Percentiles rank a stretch among this genome's conserved stretches.
Conservation (phyloP, 257 asterid genomes). For the Ophiorrhiza pumila region DNA sequence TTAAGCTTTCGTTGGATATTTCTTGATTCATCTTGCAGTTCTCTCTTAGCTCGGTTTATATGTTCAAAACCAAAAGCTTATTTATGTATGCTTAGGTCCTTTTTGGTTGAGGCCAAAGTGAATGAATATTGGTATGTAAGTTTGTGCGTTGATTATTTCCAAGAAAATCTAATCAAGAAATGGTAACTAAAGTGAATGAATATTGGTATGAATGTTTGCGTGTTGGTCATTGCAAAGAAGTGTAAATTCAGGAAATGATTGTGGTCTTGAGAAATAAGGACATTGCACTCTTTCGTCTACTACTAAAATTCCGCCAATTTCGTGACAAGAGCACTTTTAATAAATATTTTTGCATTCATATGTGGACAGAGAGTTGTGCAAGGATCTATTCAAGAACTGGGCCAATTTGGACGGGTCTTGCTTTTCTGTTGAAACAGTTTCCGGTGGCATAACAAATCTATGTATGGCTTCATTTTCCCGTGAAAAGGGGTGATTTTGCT, state of each 20-base stretch:
- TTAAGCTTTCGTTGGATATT: not conserved
- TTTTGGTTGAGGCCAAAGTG: not conserved
- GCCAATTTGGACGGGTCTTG: slow-evolving; percentile 61
- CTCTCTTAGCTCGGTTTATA: not conserved
- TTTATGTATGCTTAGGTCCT: not conserved
- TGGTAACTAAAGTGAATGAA: not conserved
- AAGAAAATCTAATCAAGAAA: too few species aligned
- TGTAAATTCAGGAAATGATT: not conserved
- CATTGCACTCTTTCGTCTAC: too few species aligned
- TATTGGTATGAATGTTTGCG: not conserved
- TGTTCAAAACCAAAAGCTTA: not conserved
- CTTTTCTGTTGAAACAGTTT: slow-evolving; percentile 72
- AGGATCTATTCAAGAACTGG: slow-evolving; percentile 84
- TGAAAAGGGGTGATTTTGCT: not conserved
- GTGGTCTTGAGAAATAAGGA: too few species aligned
- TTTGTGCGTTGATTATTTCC: too few species aligned
- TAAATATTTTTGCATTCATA: slow-evolving; percentile 13
- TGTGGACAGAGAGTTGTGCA: slow-evolving; percentile 75
- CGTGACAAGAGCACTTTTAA: not conserved
- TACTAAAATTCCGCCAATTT: too few species aligned
- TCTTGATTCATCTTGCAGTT: too few species aligned
- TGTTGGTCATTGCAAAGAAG: too few species aligned
- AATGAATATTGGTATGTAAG: not conserved
- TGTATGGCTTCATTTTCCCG: slow-evolving; percentile 39
- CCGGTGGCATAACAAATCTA: slow-evolving; percentile 98